phyloP scores from a whole-genome alignment of 345 rosid species.

The Garcia nutans region DNA sequence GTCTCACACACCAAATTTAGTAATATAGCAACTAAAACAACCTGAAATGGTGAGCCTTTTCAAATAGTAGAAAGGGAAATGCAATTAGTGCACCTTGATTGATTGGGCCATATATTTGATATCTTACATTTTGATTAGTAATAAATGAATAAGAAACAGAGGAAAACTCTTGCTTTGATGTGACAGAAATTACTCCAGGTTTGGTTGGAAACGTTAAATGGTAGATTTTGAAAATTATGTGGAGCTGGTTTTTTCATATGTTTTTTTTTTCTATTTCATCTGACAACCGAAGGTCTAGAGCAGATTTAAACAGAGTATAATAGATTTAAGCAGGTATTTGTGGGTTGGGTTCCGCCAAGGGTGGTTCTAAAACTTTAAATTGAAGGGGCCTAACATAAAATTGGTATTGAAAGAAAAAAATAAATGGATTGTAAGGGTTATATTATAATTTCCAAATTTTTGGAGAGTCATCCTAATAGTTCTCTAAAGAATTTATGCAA shows the following conservation, averaged over 20 bases:
- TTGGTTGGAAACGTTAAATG: background rate
- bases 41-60: background rate
- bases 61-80: background rate
- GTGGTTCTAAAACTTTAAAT: too few relatives aligned
- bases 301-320: background rate
- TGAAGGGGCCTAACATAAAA: too few relatives aligned
- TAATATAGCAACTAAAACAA: background rate
- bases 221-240: background rate
- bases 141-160: background rate
- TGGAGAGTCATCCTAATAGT: too few relatives aligned
- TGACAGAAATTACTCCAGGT: background rate
- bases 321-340: conserved; percentile 4
- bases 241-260: background rate
- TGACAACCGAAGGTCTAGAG: background rate
- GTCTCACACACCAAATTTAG: too few relatives aligned
- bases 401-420: too few relatives aligned
- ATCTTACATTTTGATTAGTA: background rate
- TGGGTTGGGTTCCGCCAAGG: background rate
- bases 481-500: too few relatives aligned
- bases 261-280: background rate
- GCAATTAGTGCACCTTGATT: background rate
- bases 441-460: too few relatives aligned
- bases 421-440: too few relatives aligned
- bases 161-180: background rate
- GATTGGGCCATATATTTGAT: background rate